Percentiles rank a stretch among this genome's conserved stretches.
Conservation (phyloP, 768 basidiomycete genomes). For the Strobilomyces confusus region DNA sequence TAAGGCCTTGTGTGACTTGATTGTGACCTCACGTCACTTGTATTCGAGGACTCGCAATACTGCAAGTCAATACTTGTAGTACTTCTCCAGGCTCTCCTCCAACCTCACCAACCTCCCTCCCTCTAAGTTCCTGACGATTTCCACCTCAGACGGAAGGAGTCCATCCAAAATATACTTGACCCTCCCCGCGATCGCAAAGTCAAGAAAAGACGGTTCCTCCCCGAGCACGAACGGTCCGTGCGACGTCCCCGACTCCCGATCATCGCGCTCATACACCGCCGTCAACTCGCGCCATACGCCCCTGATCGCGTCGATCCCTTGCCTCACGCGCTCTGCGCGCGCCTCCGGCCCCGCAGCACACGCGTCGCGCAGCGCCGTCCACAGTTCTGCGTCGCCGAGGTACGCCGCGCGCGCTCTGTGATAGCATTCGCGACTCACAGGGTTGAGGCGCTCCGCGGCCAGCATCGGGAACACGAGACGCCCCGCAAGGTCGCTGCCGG, state of each 20-base stretch:
- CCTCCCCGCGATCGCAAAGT: constrained; percentile 21
- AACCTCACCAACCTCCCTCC: constrained; percentile 12
- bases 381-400: constrained; percentile 33
- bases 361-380: constrained; percentile 28
- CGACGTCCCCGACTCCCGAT: background rate
- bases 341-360: constrained; percentile 24
- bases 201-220: constrained; percentile 15
- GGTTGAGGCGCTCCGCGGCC: constrained; percentile 26
- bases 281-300: constrained; percentile 26
- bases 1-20: too few species aligned
- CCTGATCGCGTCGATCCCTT: constrained; percentile 14
- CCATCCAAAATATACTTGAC: constrained; percentile 8
- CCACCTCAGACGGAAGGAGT: constrained; percentile 12
- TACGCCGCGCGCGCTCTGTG: constrained; percentile 30
- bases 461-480: constrained; percentile 24
- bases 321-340: constrained; percentile 22
- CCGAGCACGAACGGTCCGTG: constrained; percentile 12
- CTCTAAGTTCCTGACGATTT: constrained; percentile 2
- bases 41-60: too few species aligned
- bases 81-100: constrained; percentile 16
- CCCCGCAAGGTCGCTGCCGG: background rate
- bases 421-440: constrained; percentile 37
- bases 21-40: too few species aligned
- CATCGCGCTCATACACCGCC: constrained; percentile 7
- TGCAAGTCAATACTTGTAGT: constrained; percentile 1